Base-by-base conservation (phyloP, 257 asterid genomes). In the Ligustrum vulgare region DNA sequence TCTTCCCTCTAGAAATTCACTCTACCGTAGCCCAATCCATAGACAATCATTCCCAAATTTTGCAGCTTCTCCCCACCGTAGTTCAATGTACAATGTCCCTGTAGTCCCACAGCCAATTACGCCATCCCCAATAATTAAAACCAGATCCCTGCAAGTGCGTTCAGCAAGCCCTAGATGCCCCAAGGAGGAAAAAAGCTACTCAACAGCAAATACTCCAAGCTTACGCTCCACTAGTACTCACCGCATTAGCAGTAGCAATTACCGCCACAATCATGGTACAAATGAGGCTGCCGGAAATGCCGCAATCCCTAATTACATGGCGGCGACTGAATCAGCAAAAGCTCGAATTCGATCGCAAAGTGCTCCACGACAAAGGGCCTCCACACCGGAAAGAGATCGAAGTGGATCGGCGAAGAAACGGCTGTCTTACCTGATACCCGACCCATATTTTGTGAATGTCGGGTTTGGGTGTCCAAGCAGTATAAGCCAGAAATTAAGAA, bases 301-400 rank as follows among this genome's bases (percentile, higher is more conserved):
- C 20, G 72, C 81, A 20, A 67, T 88, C 33, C 98, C 98, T 3
- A 94, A 85, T 66, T 94, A 94, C 86, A 94, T 94, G 98, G 96
- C 96, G 13, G 89, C 96, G 0, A 94, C 98, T 2, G 97, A 89
- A 80, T 94, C 98, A 6, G 96, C 96, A 0, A 91, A 90, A 75
- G 96, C 98, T 1, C 83, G 97, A 74, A 79, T 80, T 22, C 86
- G 97, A 1, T 94, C 96, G 18, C 97, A 91, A 70, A 94, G 98
- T 54, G 96, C 94, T 32, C 98, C 98, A 25, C 78, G 96, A 68
- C 93, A 89, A 78, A 86, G 98, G 82, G 89, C 91, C 0, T 76
- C 91, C 9, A 93, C 98, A 6, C 98, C 97, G 2, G 98, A 91
- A 78, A 86, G 91, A 28, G 98, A 91, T 7, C 87, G 94, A 9